phyloP scores from a whole-genome alignment of 495 filamentous ascomycete species.

The Aspergillus taichungensis region DNA sequence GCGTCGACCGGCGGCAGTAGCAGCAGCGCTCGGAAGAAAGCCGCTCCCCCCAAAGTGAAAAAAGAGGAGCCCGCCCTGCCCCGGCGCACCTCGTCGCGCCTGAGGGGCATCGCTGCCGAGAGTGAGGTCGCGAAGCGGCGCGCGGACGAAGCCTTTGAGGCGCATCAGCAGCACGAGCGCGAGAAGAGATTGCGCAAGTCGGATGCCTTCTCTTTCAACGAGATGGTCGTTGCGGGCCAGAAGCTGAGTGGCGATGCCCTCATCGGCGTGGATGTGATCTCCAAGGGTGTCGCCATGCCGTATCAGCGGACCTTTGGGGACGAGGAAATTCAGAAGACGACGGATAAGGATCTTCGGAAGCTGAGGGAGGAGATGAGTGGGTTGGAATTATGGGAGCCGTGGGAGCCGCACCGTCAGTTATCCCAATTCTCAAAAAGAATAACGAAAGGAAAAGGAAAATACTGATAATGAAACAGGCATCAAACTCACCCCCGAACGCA shows the following conservation, averaged over 20 bases:
- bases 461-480: constrained; percentile 47
- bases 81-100: constrained; percentile 55
- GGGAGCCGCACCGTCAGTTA: constrained; percentile 61
- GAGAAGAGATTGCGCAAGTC: constrained; percentile 65
- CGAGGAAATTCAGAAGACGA: constrained; percentile 72
- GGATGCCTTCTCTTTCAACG: constrained; percentile 61
- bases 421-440: no score
- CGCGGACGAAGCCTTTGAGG: constrained; percentile 61
- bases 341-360: constrained; percentile 64
- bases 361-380: constrained; percentile 74
- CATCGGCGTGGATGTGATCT: constrained; percentile 46
- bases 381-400: constrained; percentile 71
- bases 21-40: constrained; percentile 40
- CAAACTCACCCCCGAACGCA: constrained; percentile 84
- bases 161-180: constrained; percentile 48
- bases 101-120: constrained; percentile 58
- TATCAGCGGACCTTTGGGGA: constrained; percentile 75
- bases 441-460: no score
- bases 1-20: constrained; percentile 20
- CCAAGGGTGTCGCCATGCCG: constrained; percentile 61
- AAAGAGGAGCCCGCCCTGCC: constrained; percentile 41
- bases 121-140: constrained; percentile 73
- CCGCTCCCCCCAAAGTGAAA: constrained; percentile 20
- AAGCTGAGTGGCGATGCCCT: constrained; percentile 41
- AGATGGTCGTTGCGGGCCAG: constrained; percentile 72